Base-by-base conservation (phyloP, 495 filamentous ascomycete genomes). In the Tuber brumale region DNA sequence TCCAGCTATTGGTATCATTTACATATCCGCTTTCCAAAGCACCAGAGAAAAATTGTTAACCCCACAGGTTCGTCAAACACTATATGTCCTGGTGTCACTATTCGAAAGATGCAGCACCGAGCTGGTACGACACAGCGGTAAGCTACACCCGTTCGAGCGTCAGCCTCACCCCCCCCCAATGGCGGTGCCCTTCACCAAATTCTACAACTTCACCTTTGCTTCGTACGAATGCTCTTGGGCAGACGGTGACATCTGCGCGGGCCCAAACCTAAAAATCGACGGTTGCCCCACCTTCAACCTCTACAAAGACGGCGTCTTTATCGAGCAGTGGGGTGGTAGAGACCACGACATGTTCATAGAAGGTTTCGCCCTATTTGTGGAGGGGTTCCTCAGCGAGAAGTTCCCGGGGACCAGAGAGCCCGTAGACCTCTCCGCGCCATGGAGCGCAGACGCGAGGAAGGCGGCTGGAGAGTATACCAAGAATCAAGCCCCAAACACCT, bases 41-140 rank as follows among this genome's bases (percentile, higher is more conserved):
- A 3, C 51, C 12, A 14, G 3, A 5, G 57, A 27, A 14, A 31
- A 31, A 31, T 16, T 6, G 2, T 66, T 66, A 31, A 66, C 31
- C 27, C 14, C 89, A 89, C 81, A 91, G 90, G 90, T 87, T 94
- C 79, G 87, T 94, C 35, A 93, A 94, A 83, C 89, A 91, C 83
- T 92, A 90, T 82, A 94, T 92, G 72, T 91, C 90, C 16, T 71
- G 51, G 35, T 82, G 77, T 27, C 86, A 85, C 61, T 95, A 98
- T 85, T 98, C 95, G 85, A 85, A 87, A 79, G 86, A 87, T 61
- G 90, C 92, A 80, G 93, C 92, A 48, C 96, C 96, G 39, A 90
- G 88, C 70, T 98, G 90, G 87, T 93, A 97, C 85, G 97, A 95
- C 12, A 86, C 96, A 35, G 97, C 97, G 85, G 93, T 97, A 85